Evolutionary conservation across 495 filamentous ascomycete genomes (phyloP).

Genomic region (Xylaria intraflava): DNA sequence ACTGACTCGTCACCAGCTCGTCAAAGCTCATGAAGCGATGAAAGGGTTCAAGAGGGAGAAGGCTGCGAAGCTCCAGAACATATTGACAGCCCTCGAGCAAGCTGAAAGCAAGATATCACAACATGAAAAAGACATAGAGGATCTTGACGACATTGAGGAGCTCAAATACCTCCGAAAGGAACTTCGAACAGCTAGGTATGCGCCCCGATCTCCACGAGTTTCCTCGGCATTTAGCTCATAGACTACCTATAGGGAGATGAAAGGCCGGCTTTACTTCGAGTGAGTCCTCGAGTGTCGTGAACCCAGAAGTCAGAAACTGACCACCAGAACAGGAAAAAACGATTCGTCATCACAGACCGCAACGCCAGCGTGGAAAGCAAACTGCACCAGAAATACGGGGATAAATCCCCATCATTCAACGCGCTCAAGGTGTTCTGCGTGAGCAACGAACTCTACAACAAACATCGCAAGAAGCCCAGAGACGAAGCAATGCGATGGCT

Average conservation of each 20-base stretch:
- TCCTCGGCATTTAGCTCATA: neutral
- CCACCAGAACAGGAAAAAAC: neutral
- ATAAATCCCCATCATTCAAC: constrained; percentile 9
- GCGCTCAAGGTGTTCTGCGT: constrained; percentile 30
- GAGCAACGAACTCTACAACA: constrained; percentile 34
- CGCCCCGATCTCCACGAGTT: neutral
- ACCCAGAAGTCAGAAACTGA: neutral
- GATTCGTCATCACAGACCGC: constrained; percentile 23
- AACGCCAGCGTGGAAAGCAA: constrained; percentile 23
- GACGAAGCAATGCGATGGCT: constrained; percentile 21
- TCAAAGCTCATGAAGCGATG: constrained; percentile 22
- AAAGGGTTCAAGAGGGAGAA: constrained; percentile 3
- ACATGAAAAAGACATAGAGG: neutral
- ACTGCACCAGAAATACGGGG: constrained; percentile 20
- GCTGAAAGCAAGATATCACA: neutral
- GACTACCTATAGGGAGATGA: neutral
- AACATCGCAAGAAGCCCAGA: constrained; percentile 19
- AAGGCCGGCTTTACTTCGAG: neutral
- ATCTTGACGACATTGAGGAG: neutral
- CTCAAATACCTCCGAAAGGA: neutral
- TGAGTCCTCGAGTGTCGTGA: neutral
- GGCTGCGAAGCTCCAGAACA: neutral
- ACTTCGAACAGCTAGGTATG: neutral
- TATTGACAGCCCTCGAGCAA: neutral
- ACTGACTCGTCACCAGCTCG: neutral